Evolutionary conservation across 78 protist genomes (phyloP), one percentile per base, ranked within the genome.

Genomic region (Guillardia theta): DNA sequence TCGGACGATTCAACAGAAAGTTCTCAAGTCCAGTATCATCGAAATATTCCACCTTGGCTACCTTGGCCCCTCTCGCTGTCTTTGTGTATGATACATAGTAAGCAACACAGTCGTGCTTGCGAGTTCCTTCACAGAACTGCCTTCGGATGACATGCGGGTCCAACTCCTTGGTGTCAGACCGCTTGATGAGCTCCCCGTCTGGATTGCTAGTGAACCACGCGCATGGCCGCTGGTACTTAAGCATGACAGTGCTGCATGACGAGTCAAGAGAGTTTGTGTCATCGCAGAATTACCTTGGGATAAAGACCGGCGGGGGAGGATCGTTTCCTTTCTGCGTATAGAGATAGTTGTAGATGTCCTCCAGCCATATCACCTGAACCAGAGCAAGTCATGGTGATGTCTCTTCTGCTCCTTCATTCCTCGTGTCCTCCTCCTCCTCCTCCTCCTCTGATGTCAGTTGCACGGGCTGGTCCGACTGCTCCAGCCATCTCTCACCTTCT

Each of bases 321-420:
- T 33, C 41, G 36, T 70, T 43, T 33, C 83, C 41, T 70, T 70
- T 70, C 41, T 70, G 83, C 15, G 22, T 22, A 24, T 70, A 22
- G 41, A 70, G 83, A 43, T 70, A 70, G 83, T 70, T 70, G 83
- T 70, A 70, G 83, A 70, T 70, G 6, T 70, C 83, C 83, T 70
- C 83, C 45, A 70, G 83, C 83, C 83, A 70, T 36, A 70, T 70
- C 4, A 70, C n/a, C n/a, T n/a, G n/a, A n/a, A n/a, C n/a, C n/a
- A n/a, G n/a, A n/a, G n/a, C n/a, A n/a, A n/a, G n/a, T n/a, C n/a
- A n/a, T n/a, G n/a, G n/a, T n/a, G n/a, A n/a, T n/a, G n/a, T n/a
- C n/a, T n/a, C n/a, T n/a, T n/a, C n/a, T n/a, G n/a, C n/a, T n/a
- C n/a, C n/a, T n/a, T n/a, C n/a, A n/a, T n/a, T n/a, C n/a, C n/a